Conservation (phyloP, 1,284 basidiomycete species). For the Heterobasidion annosum region DNA sequence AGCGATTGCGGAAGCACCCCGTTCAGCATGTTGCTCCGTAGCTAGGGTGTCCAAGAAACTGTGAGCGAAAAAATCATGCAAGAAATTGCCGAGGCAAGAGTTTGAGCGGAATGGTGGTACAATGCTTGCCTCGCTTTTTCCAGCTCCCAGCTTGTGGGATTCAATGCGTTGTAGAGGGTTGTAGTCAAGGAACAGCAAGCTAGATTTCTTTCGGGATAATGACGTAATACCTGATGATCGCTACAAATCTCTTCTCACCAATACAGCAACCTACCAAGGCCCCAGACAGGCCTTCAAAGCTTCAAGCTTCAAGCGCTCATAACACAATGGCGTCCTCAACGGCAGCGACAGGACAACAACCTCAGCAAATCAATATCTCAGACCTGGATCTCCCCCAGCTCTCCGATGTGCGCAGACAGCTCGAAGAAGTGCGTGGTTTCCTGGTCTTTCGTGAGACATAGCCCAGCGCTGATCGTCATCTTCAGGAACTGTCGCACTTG, state of each 20-base stretch:
- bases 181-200: neutral
- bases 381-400: conserved; percentile 81
- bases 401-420: conserved; percentile 77
- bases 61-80: too few relatives aligned
- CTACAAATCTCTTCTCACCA: neutral
- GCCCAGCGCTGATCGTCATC: conserved; percentile 9
- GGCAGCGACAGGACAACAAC: conserved; percentile 9
- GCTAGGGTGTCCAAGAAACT: neutral
- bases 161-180: neutral
- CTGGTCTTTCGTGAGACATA: neutral
- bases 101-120: too few relatives aligned
- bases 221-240: neutral
- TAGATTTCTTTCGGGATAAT: neutral
- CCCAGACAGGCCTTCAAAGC: too few relatives aligned
- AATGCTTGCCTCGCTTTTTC: too few relatives aligned
- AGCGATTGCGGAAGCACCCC: neutral
- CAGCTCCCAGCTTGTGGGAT: too few relatives aligned
- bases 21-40: neutral
- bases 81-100: too few relatives aligned
- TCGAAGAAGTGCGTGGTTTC: conserved; percentile 63
- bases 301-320: too few relatives aligned
- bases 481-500: conserved; percentile 85
- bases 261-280: too few relatives aligned
- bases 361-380: conserved; percentile 68
- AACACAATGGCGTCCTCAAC: neutral